A percentile compares a stretch with the other conserved stretches of the same genome.
These are phyloP conservation scores for Phalaenopsis aphrodite DNA, from an alignment of 106 monocot species.

Conservation along the genomic window DNA sequence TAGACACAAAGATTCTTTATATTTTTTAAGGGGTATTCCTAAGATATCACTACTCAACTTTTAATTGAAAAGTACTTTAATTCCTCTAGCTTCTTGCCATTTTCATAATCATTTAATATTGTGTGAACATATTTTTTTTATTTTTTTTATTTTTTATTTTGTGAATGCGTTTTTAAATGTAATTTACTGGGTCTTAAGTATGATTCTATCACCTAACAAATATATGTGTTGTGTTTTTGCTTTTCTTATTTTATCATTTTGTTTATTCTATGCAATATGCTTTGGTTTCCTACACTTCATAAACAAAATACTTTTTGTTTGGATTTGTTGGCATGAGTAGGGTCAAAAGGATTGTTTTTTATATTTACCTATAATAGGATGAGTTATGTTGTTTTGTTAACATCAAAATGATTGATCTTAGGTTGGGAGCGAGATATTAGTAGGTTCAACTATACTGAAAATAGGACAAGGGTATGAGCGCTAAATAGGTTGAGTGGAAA, in stretches of 20 bases:
- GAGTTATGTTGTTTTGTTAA: no score
- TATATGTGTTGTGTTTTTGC: background rate
- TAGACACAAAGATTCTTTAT: no score
- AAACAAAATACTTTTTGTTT: background rate
- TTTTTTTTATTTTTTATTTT: background rate
- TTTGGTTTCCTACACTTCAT: background rate
- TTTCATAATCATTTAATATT: background rate
- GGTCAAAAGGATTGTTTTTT: background rate
- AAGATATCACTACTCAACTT: background rate
- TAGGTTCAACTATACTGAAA: no score
- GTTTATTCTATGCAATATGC: background rate
- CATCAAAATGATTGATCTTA: no score
- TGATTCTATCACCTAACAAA: background rate
- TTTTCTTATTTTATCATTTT: background rate
- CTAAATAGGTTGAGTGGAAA: no score
- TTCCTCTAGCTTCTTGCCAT: background rate
- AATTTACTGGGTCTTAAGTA: background rate
- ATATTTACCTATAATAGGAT: background rate
- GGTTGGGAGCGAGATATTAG: no score
- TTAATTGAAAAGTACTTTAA: background rate
- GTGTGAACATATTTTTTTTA: no score
- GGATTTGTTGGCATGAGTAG: background rate
- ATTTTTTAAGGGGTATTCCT: background rate
- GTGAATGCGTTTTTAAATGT: background rate
- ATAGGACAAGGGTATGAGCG: no score